These are phyloP conservation scores for Notholithocarpus densiflorus DNA, from an alignment of 306 rosid species.

Conservation along the genomic window DNA sequence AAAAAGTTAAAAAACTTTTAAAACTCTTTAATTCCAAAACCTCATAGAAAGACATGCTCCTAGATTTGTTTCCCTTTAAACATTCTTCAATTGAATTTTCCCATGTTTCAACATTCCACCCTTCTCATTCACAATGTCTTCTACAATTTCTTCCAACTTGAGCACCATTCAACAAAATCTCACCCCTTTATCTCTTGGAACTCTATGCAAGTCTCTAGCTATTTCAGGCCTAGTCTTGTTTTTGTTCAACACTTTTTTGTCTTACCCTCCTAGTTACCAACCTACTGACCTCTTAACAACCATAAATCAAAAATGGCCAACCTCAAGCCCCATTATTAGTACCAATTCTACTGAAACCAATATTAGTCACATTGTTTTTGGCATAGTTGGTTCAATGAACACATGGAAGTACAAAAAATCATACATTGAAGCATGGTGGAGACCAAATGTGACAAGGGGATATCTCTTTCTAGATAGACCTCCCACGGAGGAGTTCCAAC, in stretches of 20 bases:
- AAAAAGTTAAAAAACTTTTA: background rate
- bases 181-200: conserved; percentile 6
- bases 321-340: background rate
- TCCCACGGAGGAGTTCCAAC: conserved; percentile 31
- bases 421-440: conserved; percentile 47
- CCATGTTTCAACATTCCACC: background rate
- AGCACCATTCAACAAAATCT: conserved; percentile 12
- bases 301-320: conserved; percentile 21
- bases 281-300: conserved; percentile 21
- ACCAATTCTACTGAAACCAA: conserved; percentile 11
- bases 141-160: background rate
- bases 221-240: conserved; percentile 25
- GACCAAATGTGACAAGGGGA: conserved; percentile 36
- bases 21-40: background rate
- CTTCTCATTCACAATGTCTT: conserved; percentile 15
- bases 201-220: conserved; percentile 21
- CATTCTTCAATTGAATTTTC: background rate
- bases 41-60: background rate
- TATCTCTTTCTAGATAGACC: conserved; percentile 40
- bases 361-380: conserved; percentile 31
- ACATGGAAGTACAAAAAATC: conserved; percentile 40
- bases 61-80: background rate
- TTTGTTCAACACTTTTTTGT: conserved; percentile 16
- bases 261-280: conserved; percentile 9
- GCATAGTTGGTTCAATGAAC: conserved; percentile 39